Percentiles rank a stretch among this genome's conserved stretches.
These are phyloP conservation scores for Macrophomina pseudophaseolina DNA, from an alignment of 2,329 filamentous ascomycete species.

Conservation along the genomic window DNA sequence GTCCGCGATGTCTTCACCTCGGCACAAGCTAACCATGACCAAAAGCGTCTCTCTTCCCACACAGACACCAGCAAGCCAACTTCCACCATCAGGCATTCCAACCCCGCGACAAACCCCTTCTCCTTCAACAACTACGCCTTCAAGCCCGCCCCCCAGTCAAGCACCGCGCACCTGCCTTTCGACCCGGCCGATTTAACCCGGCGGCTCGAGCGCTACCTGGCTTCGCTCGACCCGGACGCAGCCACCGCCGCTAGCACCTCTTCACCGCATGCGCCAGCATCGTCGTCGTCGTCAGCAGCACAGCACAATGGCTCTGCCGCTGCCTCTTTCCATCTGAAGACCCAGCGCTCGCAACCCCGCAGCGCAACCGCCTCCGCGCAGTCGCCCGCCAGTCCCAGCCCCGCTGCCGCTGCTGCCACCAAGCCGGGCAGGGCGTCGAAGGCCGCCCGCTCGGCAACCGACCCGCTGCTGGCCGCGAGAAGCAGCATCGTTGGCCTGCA, in stretches of 20 bases:
- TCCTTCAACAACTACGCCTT: slow-evolving; percentile 20
- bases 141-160: slow-evolving; percentile 7
- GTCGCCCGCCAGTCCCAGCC: slow-evolving; percentile 9
- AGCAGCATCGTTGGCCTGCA: no score
- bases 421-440: neutral
- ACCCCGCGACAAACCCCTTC: neutral
- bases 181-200: slow-evolving; percentile 18
- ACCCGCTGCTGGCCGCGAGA: neutral
- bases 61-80: neutral
- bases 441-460: neutral
- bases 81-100: neutral
- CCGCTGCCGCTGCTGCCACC: neutral
- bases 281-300: neutral
- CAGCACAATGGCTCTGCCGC: neutral
- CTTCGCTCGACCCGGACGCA: neutral
- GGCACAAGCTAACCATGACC: neutral
- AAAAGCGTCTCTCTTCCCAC: slow-evolving; percentile 3
- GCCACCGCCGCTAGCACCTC: neutral
- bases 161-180: neutral
- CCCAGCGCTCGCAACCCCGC: neutral
- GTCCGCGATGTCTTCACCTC: neutral
- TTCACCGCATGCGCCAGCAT: neutral
- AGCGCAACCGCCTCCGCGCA: neutral
- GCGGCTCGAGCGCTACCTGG: slow-evolving; percentile 13
- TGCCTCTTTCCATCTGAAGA: neutral